Evolutionary conservation across 352 stramenopile genomes (phyloP).

Genomic region (Pythium sp.): DNA sequence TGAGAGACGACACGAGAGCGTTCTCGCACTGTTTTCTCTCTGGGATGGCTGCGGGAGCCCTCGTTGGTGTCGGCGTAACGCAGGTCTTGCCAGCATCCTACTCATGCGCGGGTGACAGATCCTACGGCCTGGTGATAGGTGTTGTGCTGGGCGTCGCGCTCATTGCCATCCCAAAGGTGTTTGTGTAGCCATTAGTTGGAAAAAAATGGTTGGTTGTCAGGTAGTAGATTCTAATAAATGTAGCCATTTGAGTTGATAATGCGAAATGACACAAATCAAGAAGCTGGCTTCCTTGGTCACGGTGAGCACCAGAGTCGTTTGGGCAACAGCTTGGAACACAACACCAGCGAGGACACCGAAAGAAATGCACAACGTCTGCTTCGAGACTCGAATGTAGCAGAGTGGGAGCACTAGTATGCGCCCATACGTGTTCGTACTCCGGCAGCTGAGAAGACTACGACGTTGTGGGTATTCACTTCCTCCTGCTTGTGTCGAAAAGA

Average conservation of each 20-base stretch:
- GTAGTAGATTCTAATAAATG: not conserved
- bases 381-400: not conserved
- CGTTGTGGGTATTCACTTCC: not conserved
- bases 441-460: not conserved
- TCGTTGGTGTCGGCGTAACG: not conserved
- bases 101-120: not conserved
- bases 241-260: not conserved
- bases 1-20: not conserved
- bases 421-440: no score
- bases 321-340: not conserved
- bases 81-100: not conserved
- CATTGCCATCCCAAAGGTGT: slow-evolving; percentile 1
- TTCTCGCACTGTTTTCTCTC: not conserved
- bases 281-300: not conserved
- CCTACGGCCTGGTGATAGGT: not conserved
- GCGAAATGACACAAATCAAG: not conserved
- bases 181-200: not conserved
- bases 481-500: slow-evolving; percentile 2
- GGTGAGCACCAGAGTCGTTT: not conserved
- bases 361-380: not conserved
- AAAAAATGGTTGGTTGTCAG: not conserved
- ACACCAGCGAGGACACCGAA: not conserved
- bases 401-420: not conserved
- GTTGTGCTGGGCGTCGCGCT: not conserved
- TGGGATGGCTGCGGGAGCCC: slow-evolving; percentile 2